Evolutionary conservation across 495 filamentous ascomycete species (phyloP), one percentile per base, ranked within the genome.

Genomic region (Aspergillus egyptiacus): DNA sequence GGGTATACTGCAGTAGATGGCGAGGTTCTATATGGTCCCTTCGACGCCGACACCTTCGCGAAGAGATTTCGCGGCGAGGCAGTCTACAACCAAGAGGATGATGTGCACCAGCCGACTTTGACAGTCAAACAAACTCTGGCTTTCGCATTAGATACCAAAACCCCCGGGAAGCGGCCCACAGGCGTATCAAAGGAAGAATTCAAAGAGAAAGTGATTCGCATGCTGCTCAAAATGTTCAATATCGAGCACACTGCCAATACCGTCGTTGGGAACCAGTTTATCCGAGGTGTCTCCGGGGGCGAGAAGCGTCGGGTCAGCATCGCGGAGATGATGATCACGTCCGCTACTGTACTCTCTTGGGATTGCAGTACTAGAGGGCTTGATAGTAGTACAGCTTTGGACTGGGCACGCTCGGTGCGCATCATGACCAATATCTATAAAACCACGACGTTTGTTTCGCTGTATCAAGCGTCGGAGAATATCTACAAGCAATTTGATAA

Each of bases 401-500:
- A 89, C 28, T 73, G 68, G 31, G 65, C 75, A 51, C 87, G 88
- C 61, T 86, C 84, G 0, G 75, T 93, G 23, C 79, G 86, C 1
- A 78, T 89, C 28, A 73, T 87, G 66, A 89, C 87, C 23, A 82
- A 89, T 58, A 75, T 91, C 40, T 87, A 88, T 74, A 77, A 86
- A 57, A 86, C 79, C 0, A 84, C 81, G 20, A 90, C 86, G 0
- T 89, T 90, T 40, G 87, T 89, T 4, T 87, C 84, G 0, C 70
- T 91, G 1, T 94, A 91, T 56, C 88, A 94, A 57, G 88, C 88
- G 0, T 84, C 80, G 3, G 86, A 95, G 63, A 85, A 79, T 53
- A 94, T 94, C 42, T 95, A 91, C 66, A 76, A 75, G 22, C 80
- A 84, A 37, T 96, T 96, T 54, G 89, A 96, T 68, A 94, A 93